Evolutionary conservation across 75 land plant genomes (phyloP).

Genomic region (Cupressus sempervirens): DNA sequence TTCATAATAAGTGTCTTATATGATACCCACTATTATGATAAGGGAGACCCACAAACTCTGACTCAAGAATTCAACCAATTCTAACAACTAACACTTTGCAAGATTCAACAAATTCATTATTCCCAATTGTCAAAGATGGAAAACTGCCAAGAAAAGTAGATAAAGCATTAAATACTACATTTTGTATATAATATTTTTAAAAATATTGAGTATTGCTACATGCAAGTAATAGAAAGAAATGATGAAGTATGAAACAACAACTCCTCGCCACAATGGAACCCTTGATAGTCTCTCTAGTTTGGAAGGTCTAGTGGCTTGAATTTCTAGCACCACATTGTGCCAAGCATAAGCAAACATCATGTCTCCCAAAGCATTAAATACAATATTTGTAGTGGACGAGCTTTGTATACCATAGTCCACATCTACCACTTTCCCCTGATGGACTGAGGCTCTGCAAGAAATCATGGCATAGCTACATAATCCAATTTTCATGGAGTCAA

Average conservation of each 20-base stretch:
- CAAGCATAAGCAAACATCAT: slow-evolving; percentile 69
- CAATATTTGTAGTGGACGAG: slow-evolving; percentile 10
- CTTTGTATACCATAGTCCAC: slow-evolving; percentile 20
- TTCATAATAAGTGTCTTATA: no score
- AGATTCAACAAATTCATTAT: no score
- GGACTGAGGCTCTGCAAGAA: slow-evolving; percentile 39
- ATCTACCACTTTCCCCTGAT: slow-evolving; percentile 13
- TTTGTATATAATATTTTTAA: no score
- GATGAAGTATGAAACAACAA: slow-evolving; percentile 46
- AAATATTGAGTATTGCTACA: no score
- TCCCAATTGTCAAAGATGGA: no score
- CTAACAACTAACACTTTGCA: no score
- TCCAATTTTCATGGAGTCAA: no score
- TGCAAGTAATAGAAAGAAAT: slow-evolving; percentile 66
- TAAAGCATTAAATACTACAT: no score
- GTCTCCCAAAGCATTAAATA: slow-evolving; percentile 50
- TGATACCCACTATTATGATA: no score
- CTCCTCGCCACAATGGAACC: slow-evolving; percentile 65
- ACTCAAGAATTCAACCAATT: no score
- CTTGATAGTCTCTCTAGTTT: slow-evolving; percentile 53
- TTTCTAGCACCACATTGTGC: slow-evolving; percentile 65
- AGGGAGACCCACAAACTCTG: no score
- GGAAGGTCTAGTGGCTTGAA: slow-evolving; percentile 68
- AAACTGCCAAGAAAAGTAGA: no score
- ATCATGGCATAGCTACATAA: slow-evolving; percentile 53